Evolutionary conservation across 768 basidiomycete genomes (phyloP), one percentile per base, ranked within the genome.

Genomic region (Calocybe gangraenosa): DNA sequence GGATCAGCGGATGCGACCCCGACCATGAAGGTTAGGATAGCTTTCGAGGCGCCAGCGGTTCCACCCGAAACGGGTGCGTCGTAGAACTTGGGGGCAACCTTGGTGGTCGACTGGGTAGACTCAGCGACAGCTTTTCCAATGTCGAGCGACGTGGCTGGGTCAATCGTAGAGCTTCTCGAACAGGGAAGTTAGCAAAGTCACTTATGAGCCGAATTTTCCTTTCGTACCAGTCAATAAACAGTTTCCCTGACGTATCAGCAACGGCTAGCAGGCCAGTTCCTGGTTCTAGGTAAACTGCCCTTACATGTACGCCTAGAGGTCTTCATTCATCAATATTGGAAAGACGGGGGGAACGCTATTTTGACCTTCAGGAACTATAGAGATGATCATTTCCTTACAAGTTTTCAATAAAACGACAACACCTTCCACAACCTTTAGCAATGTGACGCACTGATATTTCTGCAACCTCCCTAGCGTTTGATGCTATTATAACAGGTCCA

Each of bases 61-160:
- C 70, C 70, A 0, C 70, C 70, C 0, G 70, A 70, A 7, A 72
- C 68, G 2, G 71, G 71, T 0, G 69, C 69, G 44, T 73, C 70
- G 44, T 61, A 66, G 49, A 73, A 73, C 19, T 44, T 49, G 13
- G 58, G 51, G 18, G 58, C 50, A 30, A 45, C 23, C 1, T 21
- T 18, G 1, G 28, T 40, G 39, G 22, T 18, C 56, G 34, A 35
- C 7, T 43, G 36, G 10, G 49, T n/a, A 7, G 64, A 58, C 7
- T 50, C 44, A 3, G 43, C 20, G 2, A 70, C 62, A 10, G 64
- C 63, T 38, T 57, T 49, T 0, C 62, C 64, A 13, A 71, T 57
- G 6, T 53, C 54, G 2, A 63, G 46, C 1, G 70, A 71, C 0
- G 70, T 69, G 18, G 55, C 56, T 20, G 64, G 58, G 46, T 73